Base-by-base conservation (phyloP, 345 rosid species). In the Salix brachista region DNA sequence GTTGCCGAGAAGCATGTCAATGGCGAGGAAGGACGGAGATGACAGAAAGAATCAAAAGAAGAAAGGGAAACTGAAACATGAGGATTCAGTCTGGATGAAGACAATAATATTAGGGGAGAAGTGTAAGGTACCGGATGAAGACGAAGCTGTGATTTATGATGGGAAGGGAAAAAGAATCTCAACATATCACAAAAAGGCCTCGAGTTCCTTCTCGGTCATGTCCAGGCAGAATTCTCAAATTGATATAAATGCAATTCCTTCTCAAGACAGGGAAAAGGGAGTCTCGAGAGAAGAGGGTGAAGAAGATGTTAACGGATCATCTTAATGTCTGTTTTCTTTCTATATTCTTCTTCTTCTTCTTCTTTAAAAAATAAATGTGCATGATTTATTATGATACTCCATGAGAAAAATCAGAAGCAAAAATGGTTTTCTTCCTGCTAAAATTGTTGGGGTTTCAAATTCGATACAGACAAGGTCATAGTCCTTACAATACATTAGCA, bases 31-130 rank as follows among this genome's bases (percentile, higher is more conserved):
- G 13, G 82, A 78, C 0, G 67, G 28, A 2, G 48, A 46, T 60
- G 83, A 67, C 19, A 77, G 77, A 3, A 69, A 39, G 21, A 52
- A 50, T 58, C 9, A 66, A 6, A 72, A 70, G 66, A 79, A 75
- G 83, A 81, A 75, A 67, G 84, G 70, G 70, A 89, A 79, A 39
- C 8, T 70, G 54, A 88, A 84, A 67, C 67, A 78, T n/a, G 93
- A 90, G 1, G 89, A 89, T 4, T 90, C 90, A 4, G 67, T 93
- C 8, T 83, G 92, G 87, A 88, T 30, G 37, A 88, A 87, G 75
- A 83, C 90, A 12, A 93, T 93, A 2, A 89, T 93, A 82, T 83
- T 93, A 77, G 94, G 96, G 13, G 97, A 85, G 48, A 93, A 86
- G 78, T 91, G 94, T 72, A 86, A 70, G 71, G 84, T 86, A 18